Conservation (phyloP, 2,329 filamentous ascomycete genomes). For the Fusarium solani-melongenae region DNA sequence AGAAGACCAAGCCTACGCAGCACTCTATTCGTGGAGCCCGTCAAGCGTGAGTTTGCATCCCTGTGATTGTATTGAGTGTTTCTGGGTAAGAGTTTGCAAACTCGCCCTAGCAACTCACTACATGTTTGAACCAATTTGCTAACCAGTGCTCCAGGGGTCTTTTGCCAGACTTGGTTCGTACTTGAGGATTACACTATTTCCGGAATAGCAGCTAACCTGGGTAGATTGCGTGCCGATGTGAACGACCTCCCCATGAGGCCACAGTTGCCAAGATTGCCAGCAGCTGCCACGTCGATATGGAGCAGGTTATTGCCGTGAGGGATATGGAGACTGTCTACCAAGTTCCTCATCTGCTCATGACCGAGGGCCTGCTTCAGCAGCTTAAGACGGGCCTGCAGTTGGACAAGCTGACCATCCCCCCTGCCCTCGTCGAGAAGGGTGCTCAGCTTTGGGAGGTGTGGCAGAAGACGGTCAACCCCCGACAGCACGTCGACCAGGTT, state of each 20-base stretch:
- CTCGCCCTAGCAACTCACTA: not conserved
- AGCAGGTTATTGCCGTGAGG: constrained; percentile 90
- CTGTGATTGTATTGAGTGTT: too few relatives aligned
- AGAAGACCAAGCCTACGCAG: constrained; percentile 98
- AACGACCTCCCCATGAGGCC: constrained; percentile 75
- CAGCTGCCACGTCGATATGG: constrained; percentile 86
- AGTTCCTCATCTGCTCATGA: constrained; percentile 89
- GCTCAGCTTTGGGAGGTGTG: constrained; percentile 80
- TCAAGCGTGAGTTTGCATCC: not conserved
- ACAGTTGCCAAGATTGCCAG: constrained; percentile 90
- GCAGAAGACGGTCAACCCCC: constrained; percentile 75
- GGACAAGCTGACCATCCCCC: constrained; percentile 64
- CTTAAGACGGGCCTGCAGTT: constrained; percentile 75
- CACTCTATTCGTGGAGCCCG: constrained; percentile 79
- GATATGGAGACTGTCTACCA: constrained; percentile 94
- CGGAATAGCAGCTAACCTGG: not conserved
- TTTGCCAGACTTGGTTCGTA: not conserved
- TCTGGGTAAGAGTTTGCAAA: too few relatives aligned
- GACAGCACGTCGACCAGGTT: constrained; percentile 74
- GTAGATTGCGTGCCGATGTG: constrained; percentile 92
- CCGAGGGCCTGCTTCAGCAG: constrained; percentile 79
- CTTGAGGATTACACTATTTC: not conserved
- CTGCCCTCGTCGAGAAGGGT: constrained; percentile 70
- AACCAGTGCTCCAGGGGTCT: not conserved
- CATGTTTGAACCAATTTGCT: not conserved